Percentiles rank a stretch among this genome's conserved stretches.
These are phyloP conservation scores for Dictyophora rubrovolvata DNA, from an alignment of 768 basidiomycete genomes.

Conservation along the genomic window DNA sequence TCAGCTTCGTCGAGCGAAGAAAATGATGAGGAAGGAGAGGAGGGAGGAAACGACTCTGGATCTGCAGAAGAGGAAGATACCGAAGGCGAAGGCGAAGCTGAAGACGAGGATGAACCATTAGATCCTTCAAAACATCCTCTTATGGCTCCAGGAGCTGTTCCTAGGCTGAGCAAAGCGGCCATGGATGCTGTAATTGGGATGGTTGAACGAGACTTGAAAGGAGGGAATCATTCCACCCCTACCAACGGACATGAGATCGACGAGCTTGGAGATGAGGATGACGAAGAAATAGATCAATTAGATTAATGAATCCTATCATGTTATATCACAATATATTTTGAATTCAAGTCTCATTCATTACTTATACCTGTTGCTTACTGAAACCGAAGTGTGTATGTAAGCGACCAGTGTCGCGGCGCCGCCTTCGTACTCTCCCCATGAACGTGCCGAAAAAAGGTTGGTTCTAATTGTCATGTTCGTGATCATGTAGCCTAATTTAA, in stretches of 20 bases:
- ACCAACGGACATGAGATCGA: constrained; percentile 6
- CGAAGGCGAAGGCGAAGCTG: constrained; percentile 23
- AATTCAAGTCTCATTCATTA: too few relatives aligned
- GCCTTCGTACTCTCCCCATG: constrained; percentile 1
- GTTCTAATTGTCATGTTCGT: neutral
- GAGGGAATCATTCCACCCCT: constrained; percentile 12
- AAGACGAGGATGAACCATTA: constrained; percentile 36
- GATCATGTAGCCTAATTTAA: neutral
- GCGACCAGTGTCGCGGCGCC: neutral
- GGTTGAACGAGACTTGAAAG: constrained; percentile 43
- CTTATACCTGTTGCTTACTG: too few relatives aligned
- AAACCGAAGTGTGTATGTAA: neutral
- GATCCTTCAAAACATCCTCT: constrained; percentile 51
- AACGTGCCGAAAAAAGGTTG: constrained; percentile 19
- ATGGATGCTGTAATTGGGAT: constrained; percentile 58
- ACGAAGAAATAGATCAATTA: constrained; percentile 44
- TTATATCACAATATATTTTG: too few relatives aligned
- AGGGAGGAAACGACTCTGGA: constrained; percentile 7
- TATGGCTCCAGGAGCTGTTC: constrained; percentile 56
- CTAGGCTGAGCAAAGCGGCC: constrained; percentile 54
- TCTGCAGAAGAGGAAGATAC: constrained; percentile 22
- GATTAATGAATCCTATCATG: constrained; percentile 14
- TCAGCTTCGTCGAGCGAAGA: constrained; percentile 5
- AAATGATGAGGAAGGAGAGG: constrained; percentile 33
- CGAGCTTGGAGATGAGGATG: constrained; percentile 22